Conservation (phyloP, 495 filamentous ascomycete genomes). For the Penicillium cataractarum region DNA sequence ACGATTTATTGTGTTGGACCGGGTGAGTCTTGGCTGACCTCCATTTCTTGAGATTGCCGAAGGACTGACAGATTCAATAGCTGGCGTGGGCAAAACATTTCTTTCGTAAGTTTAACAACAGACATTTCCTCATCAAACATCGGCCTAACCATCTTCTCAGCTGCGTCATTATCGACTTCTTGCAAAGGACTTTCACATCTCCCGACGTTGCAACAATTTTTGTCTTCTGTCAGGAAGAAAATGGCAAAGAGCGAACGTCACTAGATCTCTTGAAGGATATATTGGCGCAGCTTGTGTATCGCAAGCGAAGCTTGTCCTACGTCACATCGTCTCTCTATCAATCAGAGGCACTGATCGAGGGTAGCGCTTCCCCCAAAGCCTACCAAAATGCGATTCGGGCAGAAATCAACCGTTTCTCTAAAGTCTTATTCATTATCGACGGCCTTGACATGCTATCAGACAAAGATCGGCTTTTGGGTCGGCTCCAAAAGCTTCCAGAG, state of each 20-base stretch:
- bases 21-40: too few species aligned
- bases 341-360: conserved; percentile 24
- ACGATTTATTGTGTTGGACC: conserved; percentile 38
- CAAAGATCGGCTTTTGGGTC: conserved; percentile 36
- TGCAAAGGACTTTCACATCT: conserved; percentile 38
- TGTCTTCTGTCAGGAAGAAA: conserved; percentile 38
- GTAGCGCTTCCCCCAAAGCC: conserved; percentile 32
- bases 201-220: conserved; percentile 39
- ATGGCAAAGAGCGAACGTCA: conserved; percentile 23
- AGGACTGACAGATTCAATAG: conserved; percentile 21
- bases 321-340: conserved; percentile 28
- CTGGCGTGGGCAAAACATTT: conserved; percentile 44
- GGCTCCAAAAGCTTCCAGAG: conserved; percentile 41
- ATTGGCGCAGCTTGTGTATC: conserved; percentile 39
- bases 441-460: conserved; percentile 35
- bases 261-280: conserved; percentile 31
- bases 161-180: conserved; percentile 26
- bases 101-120: conserved; percentile 30
- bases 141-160: background rate
- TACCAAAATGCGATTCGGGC: conserved; percentile 42
- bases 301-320: conserved; percentile 30
- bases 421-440: conserved; percentile 38
- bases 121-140: background rate
- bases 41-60: too few species aligned
- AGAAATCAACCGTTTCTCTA: conserved; percentile 38